Conservation (phyloP, 2,329 filamentous ascomycete genomes). For the Talaromyces amestolkiae region DNA sequence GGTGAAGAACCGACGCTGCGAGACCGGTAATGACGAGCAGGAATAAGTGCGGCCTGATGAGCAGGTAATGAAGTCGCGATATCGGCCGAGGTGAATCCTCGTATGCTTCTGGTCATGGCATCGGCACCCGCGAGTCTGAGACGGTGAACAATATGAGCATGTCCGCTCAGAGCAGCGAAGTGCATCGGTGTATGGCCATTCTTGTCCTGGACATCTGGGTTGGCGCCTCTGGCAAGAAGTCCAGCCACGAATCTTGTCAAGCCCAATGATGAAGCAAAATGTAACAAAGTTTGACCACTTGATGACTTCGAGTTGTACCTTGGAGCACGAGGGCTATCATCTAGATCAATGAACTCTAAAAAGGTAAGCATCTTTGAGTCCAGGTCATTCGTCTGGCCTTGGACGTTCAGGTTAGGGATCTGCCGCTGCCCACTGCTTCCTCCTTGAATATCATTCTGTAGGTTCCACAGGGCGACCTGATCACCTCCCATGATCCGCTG, state of each 20-base stretch:
- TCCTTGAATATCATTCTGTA: conserved; percentile 43
- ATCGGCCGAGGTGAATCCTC: conserved; percentile 69
- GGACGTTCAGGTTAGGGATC: conserved; percentile 43
- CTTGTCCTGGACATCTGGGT: conserved; percentile 70
- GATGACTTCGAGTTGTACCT: conserved; percentile 63
- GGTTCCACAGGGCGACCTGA: conserved; percentile 48
- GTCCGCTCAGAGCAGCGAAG: conserved; percentile 72
- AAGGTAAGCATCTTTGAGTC: conserved; percentile 69
- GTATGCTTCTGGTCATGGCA: conserved; percentile 65
- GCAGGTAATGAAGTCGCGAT: conserved; percentile 66
- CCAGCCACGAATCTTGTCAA: conserved; percentile 73
- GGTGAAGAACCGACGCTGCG: conserved; percentile 60
- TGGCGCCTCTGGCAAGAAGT: conserved; percentile 73
- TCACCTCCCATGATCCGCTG: conserved; percentile 49
- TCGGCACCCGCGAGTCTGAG: conserved; percentile 73
- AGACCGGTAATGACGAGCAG: conserved; percentile 62
- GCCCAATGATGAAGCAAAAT: conserved; percentile 72
- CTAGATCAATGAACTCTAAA: conserved; percentile 75
- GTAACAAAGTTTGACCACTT: conserved; percentile 77
- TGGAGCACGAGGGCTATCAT: conserved; percentile 67
- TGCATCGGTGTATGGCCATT: conserved; percentile 81
- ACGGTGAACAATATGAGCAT: conserved; percentile 71
- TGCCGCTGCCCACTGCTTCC: conserved; percentile 46
- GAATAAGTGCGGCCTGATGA: conserved; percentile 60
- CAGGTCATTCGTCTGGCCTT: conserved; percentile 51